Conservation (phyloP, 805 yeast genomes). For the Zygosaccharomyces bailii region DNA sequence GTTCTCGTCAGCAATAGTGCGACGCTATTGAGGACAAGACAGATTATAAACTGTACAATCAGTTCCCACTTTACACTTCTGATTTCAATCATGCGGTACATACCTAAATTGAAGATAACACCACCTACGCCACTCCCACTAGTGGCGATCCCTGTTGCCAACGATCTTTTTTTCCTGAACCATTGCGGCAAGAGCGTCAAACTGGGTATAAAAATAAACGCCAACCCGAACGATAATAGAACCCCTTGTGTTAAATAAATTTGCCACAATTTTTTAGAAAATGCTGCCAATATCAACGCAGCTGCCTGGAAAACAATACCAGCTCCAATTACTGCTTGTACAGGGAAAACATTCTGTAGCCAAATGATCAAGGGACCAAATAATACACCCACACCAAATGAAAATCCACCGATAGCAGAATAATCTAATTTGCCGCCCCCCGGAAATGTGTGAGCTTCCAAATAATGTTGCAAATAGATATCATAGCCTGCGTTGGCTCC, state of each 20-base stretch:
- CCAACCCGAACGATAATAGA: slow-evolving; percentile 51
- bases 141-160: slow-evolving; percentile 40
- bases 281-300: slow-evolving; percentile 51
- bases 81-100: slow-evolving; percentile 35
- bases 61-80: slow-evolving; percentile 37
- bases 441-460: slow-evolving; percentile 42
- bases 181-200: slow-evolving; percentile 52
- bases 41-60: slow-evolving; percentile 38
- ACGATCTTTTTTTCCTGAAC: slow-evolving; percentile 48
- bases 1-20: slow-evolving; percentile 35
- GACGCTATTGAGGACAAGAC: slow-evolving; percentile 35
- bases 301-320: slow-evolving; percentile 49
- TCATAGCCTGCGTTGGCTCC: slow-evolving; percentile 58
- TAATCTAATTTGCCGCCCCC: slow-evolving; percentile 50
- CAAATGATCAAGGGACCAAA: slow-evolving; percentile 49
- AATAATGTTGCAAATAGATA: slow-evolving; percentile 48
- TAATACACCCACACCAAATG: slow-evolving; percentile 51
- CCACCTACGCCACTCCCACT: slow-evolving; percentile 47
- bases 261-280: slow-evolving; percentile 51
- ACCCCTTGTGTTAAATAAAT: slow-evolving; percentile 56
- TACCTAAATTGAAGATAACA: slow-evolving; percentile 39
- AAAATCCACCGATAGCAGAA: slow-evolving; percentile 56
- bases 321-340: slow-evolving; percentile 39
- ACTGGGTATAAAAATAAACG: slow-evolving; percentile 46
- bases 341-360: slow-evolving; percentile 44